Evolutionary conservation across 140 eudicot genomes (phyloP).

Genomic region (Ambrosia hybrid): DNA sequence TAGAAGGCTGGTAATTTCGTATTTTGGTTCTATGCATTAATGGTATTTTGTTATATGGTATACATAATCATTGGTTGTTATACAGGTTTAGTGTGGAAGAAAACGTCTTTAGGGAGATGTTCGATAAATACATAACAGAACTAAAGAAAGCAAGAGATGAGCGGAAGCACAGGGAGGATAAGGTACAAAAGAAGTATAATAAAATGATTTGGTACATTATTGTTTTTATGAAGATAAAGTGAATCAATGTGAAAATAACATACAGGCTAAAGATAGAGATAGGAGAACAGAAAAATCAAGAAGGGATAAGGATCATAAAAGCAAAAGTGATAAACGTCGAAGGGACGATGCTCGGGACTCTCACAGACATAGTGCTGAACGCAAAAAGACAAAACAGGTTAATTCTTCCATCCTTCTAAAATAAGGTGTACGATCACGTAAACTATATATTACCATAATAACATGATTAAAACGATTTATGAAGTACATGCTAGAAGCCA

Average conservation of each 20-base stretch:
- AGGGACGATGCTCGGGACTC: conserved; percentile 63
- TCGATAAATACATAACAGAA: conserved; percentile 66
- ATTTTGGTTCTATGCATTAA: neutral
- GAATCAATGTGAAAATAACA: neutral
- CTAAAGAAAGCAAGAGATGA: conserved; percentile 79
- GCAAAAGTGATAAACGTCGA: conserved; percentile 63
- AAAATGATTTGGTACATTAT: neutral
- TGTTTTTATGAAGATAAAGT: neutral
- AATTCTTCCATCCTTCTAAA: neutral
- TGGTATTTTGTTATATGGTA: neutral
- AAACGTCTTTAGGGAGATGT: conserved; percentile 57
- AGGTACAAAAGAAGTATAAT: conserved; percentile 41
- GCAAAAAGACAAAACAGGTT: conserved; percentile 56
- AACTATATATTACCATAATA: too few species aligned
- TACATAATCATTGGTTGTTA: conserved; percentile 21
- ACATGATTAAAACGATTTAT: too few species aligned
- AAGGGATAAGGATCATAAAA: conserved; percentile 65
- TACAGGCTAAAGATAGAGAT: conserved; percentile 51
- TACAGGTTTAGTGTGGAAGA: conserved; percentile 70
- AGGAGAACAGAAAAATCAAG: conserved; percentile 52
- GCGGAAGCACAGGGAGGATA: conserved; percentile 86
- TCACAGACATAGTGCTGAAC: conserved; percentile 50
- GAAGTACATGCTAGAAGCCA: too few species aligned
- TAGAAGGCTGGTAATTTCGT: conserved; percentile 54
- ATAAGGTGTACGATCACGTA: neutral